Evolutionary conservation across 805 yeast genomes (phyloP), one percentile per base, ranked within the genome.

Genomic region (Cyberlindnera maritima): DNA sequence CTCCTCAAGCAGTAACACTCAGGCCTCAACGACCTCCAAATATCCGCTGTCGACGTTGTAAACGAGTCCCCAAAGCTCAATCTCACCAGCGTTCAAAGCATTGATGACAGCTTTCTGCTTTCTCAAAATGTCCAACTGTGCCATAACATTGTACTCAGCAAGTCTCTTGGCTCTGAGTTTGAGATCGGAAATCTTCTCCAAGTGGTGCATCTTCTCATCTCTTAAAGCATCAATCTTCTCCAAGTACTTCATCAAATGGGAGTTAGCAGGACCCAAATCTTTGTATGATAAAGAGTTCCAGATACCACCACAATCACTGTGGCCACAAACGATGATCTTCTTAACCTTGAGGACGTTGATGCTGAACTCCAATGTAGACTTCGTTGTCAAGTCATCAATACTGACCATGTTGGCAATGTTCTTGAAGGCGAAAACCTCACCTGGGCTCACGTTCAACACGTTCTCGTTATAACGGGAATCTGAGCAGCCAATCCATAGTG

Each of bases 241-340:
- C 55, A 91, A 69, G 47, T 71, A 68, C 26, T 59, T 49, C 47
- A 58, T 57, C 31, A 71, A 50, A 44, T 67, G 62, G 1, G 56
- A 39, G 53, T 69, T 66, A 11, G 78, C 79, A 25, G 85, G 82
- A 29, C 90, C 90, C 29, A 83, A 71, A 55, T 76, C 76, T 57
- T 81, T 78, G 48, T 79, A 72, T 2, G 83, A 74, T 40, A 91
- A 68, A 9, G 90, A 81, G 19, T 96, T 89, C 80, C 87, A 81
- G 42, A 88, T 80, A 26, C 97, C 97, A 41, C 96, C 97, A 74
- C 98, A 91, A 65, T 88, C 96, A 28, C 94, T 85, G 68, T 91
- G 98, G 3, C 97, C 98, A 67, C 96, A 88, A 6, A 91, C 85
- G 46, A 91, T 76, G 43, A 91, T 81, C 61, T 87, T 88, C 54